Base-by-base conservation (phyloP, 176 grass and related monocot species). In the Oryza coarctata region DNA sequence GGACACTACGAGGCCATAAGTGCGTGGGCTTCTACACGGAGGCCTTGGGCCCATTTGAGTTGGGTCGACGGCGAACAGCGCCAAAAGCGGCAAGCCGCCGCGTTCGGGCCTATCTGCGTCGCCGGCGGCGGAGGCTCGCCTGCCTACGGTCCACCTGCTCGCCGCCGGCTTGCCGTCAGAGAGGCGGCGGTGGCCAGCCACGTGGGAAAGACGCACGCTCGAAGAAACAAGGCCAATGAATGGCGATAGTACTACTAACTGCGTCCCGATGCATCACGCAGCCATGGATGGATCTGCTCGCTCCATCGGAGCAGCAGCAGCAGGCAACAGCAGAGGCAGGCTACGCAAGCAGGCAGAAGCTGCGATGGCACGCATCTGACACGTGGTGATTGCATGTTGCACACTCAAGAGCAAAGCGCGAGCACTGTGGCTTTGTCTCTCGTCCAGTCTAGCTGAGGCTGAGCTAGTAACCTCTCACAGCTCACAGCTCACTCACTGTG, bases 381-480 rank as follows among this genome's bases (percentile, higher is more conserved):
- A 85, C 78, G 72, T 77, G 87, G 83, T 18, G 34, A 70, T 71
- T 60, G 87, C 82, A 77, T 43, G 77, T 68, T 44, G 63, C 63
- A 13, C 76, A 60, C 80, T 63, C 70, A 78, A 22, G 67, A 32
- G 28, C 7, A 76, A 14, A n/a, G n/a, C n/a, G 36, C 20, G 3
- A 3, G 7, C 63, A 81, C 67, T 82, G 77, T 68, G 26, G 0
- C 79, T 39, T 12, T 18, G 32, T 32, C 10, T 34, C 66, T 71
- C 12, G 49, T 13, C 79, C 79, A 40, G 79, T 71, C 77, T 68
- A n/a, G 32, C 32, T 33, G 32, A 33, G 32, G n/a, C n/a, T n/a
- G n/a, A n/a, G n/a, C n/a, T n/a, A n/a, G n/a, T n/a, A n/a, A n/a
- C n/a, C n/a, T n/a, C n/a, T n/a, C n/a, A n/a, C n/a, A n/a, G n/a